A percentile compares a stretch with the other conserved stretches of the same genome.
Conservation (phyloP, 257 asterid genomes). For the Rubia yunnanensis region DNA sequence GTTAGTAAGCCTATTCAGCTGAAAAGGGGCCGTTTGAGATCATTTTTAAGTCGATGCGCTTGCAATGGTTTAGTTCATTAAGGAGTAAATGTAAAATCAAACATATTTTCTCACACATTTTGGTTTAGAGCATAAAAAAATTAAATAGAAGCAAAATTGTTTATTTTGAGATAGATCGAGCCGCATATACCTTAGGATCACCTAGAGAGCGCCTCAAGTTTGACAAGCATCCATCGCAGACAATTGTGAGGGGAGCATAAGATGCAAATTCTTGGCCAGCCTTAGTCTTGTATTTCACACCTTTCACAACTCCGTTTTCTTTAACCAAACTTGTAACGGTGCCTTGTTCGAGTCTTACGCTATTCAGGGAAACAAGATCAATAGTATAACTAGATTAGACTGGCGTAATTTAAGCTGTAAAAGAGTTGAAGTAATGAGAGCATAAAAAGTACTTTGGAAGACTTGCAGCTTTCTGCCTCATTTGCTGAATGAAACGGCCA, state of each 20-base stretch:
- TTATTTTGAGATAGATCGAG: too few relatives aligned
- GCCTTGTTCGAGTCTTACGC: slow-evolving; percentile 68
- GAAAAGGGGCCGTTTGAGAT: too few relatives aligned
- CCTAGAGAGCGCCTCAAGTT: slow-evolving; percentile 70
- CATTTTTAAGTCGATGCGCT: too few relatives aligned
- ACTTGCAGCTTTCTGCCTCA: slow-evolving; percentile 70
- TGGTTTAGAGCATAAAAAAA: too few relatives aligned
- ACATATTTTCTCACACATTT: too few relatives aligned
- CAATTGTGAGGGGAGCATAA: slow-evolving; percentile 66
- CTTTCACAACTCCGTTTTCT: slow-evolving; percentile 53
- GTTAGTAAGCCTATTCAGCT: too few relatives aligned
- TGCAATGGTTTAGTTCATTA: too few relatives aligned
- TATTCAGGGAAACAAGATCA: slow-evolving; percentile 13
- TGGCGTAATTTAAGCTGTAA: too few relatives aligned
- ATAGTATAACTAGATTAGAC: too few relatives aligned
- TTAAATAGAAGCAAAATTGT: too few relatives aligned
- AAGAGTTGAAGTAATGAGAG: not conserved
- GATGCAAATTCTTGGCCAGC: slow-evolving; percentile 43
- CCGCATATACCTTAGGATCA: slow-evolving; percentile 43
- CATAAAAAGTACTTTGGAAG: slow-evolving; percentile 41
- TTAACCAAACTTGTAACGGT: slow-evolving; percentile 67
- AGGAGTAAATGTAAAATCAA: too few relatives aligned
- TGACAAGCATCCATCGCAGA: too few relatives aligned
- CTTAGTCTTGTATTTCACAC: slow-evolving; percentile 64
- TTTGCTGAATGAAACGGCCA: slow-evolving; percentile 66